A percentile compares a stretch with the other conserved stretches of the same genome.
Evolutionary conservation across 805 yeast species (phyloP).

Genomic region (Hermanozyma aechmeae): DNA sequence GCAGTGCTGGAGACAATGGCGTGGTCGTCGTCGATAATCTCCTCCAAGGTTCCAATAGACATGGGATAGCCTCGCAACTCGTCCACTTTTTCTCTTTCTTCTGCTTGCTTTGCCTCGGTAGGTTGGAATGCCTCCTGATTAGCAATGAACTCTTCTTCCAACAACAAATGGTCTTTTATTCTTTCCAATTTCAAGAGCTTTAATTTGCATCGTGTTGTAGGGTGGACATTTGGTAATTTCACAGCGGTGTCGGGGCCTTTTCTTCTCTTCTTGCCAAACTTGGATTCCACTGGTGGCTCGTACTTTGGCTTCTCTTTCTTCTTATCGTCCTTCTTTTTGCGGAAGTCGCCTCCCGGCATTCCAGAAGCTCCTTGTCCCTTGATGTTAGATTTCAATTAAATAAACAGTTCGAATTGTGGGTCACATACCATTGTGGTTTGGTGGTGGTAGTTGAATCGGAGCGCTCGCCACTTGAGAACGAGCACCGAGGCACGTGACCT

Average conservation of each 20-base stretch:
- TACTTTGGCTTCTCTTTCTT: slow-evolving; percentile 89
- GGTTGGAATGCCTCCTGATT: slow-evolving; percentile 94
- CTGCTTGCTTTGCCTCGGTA: slow-evolving; percentile 92
- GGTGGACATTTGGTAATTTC: slow-evolving; percentile 80
- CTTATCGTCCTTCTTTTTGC: slow-evolving; percentile 44
- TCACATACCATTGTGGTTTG: no score
- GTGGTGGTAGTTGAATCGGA: no score
- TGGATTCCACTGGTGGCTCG: slow-evolving; percentile 96
- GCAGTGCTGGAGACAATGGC: slow-evolving; percentile 95
- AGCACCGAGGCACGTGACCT: no score
- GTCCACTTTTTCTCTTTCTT: slow-evolving; percentile 90
- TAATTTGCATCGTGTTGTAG: slow-evolving; percentile 88
- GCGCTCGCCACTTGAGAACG: no score
- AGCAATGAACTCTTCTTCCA: slow-evolving; percentile 93
- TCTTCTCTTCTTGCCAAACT: slow-evolving; percentile 87
- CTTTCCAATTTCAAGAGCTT: slow-evolving; percentile 88
- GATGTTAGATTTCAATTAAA: no score
- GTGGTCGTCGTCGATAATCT: slow-evolving; percentile 96
- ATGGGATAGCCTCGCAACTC: slow-evolving; percentile 94
- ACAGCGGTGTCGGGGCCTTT: slow-evolving; percentile 84
- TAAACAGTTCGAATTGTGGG: no score
- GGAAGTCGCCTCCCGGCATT: slow-evolving; percentile 37
- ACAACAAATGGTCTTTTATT: slow-evolving; percentile 87
- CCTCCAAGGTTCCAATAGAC: slow-evolving; percentile 94
- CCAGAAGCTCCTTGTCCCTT: slow-evolving; percentile 51